Percentiles rank a stretch among this genome's conserved stretches.
Evolutionary conservation across 345 rosid genomes (phyloP).

Genomic region (Pistacia integerrima): DNA sequence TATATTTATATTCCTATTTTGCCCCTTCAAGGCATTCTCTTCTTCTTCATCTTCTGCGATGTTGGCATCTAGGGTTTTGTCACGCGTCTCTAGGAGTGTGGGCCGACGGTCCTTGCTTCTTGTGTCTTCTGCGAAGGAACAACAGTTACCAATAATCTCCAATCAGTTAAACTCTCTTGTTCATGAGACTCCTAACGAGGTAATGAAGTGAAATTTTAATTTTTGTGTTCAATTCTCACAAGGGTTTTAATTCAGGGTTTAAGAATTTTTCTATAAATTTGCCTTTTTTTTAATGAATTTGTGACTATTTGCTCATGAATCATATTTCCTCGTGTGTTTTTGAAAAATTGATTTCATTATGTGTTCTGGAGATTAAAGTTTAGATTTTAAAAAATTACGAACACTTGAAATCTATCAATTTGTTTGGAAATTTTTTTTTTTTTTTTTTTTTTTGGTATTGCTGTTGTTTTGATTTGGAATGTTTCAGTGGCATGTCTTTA

Average conservation of each 20-base stretch:
- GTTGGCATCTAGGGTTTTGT: slow-evolving; percentile 56
- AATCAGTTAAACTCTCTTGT: slow-evolving; percentile 42
- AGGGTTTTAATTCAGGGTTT: slow-evolving; percentile 57
- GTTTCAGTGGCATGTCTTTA: not conserved
- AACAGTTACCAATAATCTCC: slow-evolving; percentile 33
- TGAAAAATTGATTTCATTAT: not conserved
- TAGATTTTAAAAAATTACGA: not conserved
- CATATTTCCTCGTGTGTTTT: not conserved
- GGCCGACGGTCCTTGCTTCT: slow-evolving; percentile 44
- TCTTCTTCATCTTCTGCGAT: slow-evolving; percentile 22
- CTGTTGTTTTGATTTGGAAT: not conserved
- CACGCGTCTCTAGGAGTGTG: slow-evolving; percentile 54
- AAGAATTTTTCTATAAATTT: slow-evolving; percentile 18
- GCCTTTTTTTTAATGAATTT: not conserved
- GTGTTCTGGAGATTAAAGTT: slow-evolving; percentile 3
- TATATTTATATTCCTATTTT: slow-evolving; percentile 1
- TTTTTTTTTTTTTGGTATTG: not conserved
- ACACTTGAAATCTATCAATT: not conserved
- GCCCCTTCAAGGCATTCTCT: not conserved
- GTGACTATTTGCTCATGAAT: not conserved
- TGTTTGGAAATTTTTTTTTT: not conserved
- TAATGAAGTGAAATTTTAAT: slow-evolving; percentile 7
- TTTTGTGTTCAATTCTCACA: not conserved
- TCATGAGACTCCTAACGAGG: slow-evolving; percentile 38
- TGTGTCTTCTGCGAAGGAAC: slow-evolving; percentile 37